phyloP scores from a whole-genome alignment of 305 asterid species.

The Fraxinus paxiana region DNA sequence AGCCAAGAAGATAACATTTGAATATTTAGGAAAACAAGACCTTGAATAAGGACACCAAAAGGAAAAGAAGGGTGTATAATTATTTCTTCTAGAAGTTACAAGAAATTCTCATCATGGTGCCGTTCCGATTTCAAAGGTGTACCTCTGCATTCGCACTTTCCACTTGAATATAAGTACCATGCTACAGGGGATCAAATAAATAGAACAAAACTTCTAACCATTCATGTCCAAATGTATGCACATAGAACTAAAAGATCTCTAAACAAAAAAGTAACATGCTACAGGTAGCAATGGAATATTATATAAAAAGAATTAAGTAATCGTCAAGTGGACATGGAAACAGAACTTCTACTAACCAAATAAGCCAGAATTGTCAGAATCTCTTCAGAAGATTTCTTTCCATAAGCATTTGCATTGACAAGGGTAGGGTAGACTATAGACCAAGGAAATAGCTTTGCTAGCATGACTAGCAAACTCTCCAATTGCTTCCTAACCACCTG shows the following conservation, averaged over 20 bases:
- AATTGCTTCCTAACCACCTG: slow-evolving; percentile 78
- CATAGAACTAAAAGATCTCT: background rate
- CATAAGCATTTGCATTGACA: slow-evolving; percentile 83
- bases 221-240: background rate
- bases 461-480: slow-evolving; percentile 74
- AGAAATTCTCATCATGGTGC: background rate
- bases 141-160: background rate
- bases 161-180: background rate
- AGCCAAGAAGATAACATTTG: slow-evolving; percentile 11
- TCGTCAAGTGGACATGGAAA: slow-evolving; percentile 14
- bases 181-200: slow-evolving; percentile 3
- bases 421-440: slow-evolving; percentile 92
- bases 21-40: slow-evolving; percentile 6
- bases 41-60: slow-evolving; percentile 13
- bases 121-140: background rate
- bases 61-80: background rate
- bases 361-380: slow-evolving; percentile 77
- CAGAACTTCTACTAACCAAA: slow-evolving; percentile 58
- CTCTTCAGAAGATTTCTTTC: slow-evolving; percentile 87
- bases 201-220: background rate
- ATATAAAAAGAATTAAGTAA: slow-evolving; percentile 17
- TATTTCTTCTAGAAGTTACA: background rate
- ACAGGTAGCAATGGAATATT: slow-evolving; percentile 9
- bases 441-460: slow-evolving; percentile 92
- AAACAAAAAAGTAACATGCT: background rate